These are phyloP conservation scores for Podosphaera leucotricha DNA, from an alignment of 2,329 filamentous ascomycete species.

Conservation along the genomic window DNA sequence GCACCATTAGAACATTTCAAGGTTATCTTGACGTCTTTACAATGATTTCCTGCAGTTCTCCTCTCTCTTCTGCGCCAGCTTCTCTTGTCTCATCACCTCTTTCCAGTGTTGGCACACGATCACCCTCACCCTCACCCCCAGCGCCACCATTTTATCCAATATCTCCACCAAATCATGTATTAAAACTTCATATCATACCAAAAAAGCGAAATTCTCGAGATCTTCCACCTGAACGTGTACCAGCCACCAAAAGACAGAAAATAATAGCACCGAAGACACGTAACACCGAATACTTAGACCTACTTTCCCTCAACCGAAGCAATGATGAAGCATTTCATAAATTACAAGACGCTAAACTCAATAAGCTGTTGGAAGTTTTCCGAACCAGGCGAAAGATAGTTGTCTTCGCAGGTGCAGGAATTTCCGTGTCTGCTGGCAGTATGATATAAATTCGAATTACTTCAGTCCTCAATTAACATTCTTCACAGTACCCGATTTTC, in stretches of 20 bases:
- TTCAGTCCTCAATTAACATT: conserved; percentile 3
- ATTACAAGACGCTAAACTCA: conserved; percentile 37
- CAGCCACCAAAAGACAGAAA: conserved; percentile 55
- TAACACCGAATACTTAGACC: conserved; percentile 61
- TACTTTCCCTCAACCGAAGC: conserved; percentile 28
- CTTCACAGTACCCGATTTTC: conserved; percentile 66
- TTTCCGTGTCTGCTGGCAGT: conserved; percentile 89
- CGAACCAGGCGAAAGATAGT: conserved; percentile 90
- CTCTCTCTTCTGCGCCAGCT: conserved; percentile 13
- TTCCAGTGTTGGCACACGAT: conserved; percentile 16
- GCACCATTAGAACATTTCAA: no score
- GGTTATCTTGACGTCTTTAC: conserved; percentile 1
- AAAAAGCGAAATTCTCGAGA: conserved; percentile 7
- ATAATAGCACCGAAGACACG: conserved; percentile 41
- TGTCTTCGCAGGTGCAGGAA: conserved; percentile 85
- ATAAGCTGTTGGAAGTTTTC: conserved; percentile 48
- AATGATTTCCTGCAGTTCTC: conserved; percentile 5
- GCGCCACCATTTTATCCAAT: conserved; percentile 2
- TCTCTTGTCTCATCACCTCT: conserved; percentile 16
- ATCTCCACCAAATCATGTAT: conserved; percentile 11
- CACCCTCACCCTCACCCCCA: conserved; percentile 12
- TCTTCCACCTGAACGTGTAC: conserved; percentile 19
- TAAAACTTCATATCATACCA: conserved; percentile 8
- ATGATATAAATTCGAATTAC: conserved; percentile 19
- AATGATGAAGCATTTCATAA: conserved; percentile 21